Evolutionary conservation across 192 early-diverging fungal species (phyloP).

Genomic region (Backusella luteola): DNA sequence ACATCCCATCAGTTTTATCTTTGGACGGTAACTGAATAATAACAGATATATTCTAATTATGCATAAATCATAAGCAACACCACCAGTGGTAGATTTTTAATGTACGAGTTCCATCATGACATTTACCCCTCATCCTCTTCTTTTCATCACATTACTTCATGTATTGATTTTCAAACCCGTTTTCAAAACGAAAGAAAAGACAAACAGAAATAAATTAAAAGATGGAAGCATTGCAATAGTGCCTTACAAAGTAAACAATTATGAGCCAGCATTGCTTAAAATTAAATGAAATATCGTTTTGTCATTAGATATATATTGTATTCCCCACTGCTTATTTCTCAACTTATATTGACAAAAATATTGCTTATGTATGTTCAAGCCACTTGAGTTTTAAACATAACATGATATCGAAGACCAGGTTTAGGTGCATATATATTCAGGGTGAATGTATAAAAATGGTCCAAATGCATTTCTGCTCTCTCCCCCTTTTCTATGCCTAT

Average conservation of each 20-base stretch:
- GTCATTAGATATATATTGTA: background rate
- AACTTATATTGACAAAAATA: background rate
- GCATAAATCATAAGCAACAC: background rate
- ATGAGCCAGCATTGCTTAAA: no score
- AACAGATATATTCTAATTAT: background rate
- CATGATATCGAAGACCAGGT: background rate
- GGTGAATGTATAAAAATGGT: background rate
- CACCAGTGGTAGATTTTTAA: background rate
- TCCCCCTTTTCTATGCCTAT: background rate
- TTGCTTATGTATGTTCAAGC: background rate
- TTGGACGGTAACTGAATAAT: background rate
- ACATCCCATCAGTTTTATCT: background rate
- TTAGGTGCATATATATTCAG: background rate
- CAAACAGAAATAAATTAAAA: background rate
- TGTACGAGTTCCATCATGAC: background rate
- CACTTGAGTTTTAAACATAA: constrained; percentile 1
- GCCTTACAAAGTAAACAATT: no score
- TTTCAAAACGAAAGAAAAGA: background rate
- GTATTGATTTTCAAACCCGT: background rate
- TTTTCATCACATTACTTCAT: background rate
- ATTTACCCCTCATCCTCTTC: background rate
- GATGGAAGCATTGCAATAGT: background rate
- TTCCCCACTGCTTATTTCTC: background rate
- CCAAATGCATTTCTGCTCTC: background rate
- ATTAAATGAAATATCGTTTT: background rate